Base-by-base conservation (phyloP, 164 flowering plant species). In the Magnolia changhungtana region DNA sequence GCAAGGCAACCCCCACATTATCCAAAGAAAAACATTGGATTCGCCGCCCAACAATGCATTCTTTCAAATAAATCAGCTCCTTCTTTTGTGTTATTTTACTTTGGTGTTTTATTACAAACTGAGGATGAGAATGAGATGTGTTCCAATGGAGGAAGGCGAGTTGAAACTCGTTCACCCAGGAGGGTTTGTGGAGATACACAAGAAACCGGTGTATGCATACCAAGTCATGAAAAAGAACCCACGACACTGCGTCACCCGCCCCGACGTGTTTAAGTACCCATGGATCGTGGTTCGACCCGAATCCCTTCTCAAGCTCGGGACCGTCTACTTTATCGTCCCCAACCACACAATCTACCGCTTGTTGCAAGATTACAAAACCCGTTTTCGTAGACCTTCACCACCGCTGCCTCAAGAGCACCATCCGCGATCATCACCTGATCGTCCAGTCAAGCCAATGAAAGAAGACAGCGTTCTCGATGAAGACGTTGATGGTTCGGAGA, bases 91-190 rank as follows among this genome's bases (percentile, higher is more conserved):
- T 8, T 2, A 7, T 55, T 55, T 55, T 55, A 55, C 45, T 55
- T 16, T 16, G 18, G 7, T 16, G 11, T 55, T 55, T 10, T 55
- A 16, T 10, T 55, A 55, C 18, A 8, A 10, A 55, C 8, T 20
- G 11, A 19, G 11, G 19, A 7, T 51, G 69, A 68, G 19, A 80
- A 85, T 81, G 85, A 77, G 78, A 65, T 23, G 63, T 20, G 59
- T 21, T 1, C 21, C 1, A 24, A 68, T 49, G 51, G 87, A 87
- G 68, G 65, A 49, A 19, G 69, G 69, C 2, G 84, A 81, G 49
- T 82, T 91, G 77, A 91, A 89, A 72, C 51, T 91, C 78, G 89
- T 88, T 7, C 87, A 86, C 70, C 89, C 87, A 3, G 90, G 90
- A 0, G 69, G 89, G 71, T 68, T 52, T 16, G 84, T 85, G 23